These are phyloP conservation scores for Chalciporus piperatoides DNA, from an alignment of 1,284 basidiomycete genomes.

Conservation along the genomic window DNA sequence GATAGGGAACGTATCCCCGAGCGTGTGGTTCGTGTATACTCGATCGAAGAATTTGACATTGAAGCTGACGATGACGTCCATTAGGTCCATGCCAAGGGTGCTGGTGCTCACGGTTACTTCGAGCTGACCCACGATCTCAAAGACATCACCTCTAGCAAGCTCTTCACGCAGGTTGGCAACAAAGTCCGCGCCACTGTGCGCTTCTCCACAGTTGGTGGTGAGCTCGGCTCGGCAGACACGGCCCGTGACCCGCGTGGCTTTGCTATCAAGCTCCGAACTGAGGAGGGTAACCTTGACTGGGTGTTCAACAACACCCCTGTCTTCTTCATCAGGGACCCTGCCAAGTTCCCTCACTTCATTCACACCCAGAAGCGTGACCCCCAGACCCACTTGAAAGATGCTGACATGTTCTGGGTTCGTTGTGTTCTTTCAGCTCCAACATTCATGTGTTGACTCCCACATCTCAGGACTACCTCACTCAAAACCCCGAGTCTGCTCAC, in stretches of 20 bases:
- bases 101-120: slow-evolving; percentile 91
- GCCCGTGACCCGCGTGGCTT: slow-evolving; percentile 93
- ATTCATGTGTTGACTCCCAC: slow-evolving; percentile 1
- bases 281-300: slow-evolving; percentile 89
- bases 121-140: slow-evolving; percentile 80
- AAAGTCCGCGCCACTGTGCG: slow-evolving; percentile 71
- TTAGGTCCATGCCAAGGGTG: slow-evolving; percentile 80
- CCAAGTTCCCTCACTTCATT: slow-evolving; percentile 91
- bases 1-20: slow-evolving; percentile 95
- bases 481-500: slow-evolving; percentile 90
- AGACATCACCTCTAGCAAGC: slow-evolving; percentile 72
- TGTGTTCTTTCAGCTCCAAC: not conserved
- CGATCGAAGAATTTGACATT: not conserved
- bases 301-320: slow-evolving; percentile 92
- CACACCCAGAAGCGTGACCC: slow-evolving; percentile 94
- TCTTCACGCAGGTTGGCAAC: slow-evolving; percentile 72
- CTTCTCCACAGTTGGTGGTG: slow-evolving; percentile 88
- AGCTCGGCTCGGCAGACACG: slow-evolving; percentile 84
- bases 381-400: slow-evolving; percentile 82
- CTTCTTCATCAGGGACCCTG: slow-evolving; percentile 83
- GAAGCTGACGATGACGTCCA: slow-evolving; percentile 8
- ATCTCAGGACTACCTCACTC: slow-evolving; percentile 79
- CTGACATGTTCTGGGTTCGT: slow-evolving; percentile 77
- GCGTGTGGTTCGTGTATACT: slow-evolving; percentile 62
- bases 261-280: slow-evolving; percentile 85